A percentile compares a stretch with the other conserved stretches of the same genome.
Conservation (phyloP, 2,329 filamentous ascomycete species). For the Paraphoma chrysanthemicola region DNA sequence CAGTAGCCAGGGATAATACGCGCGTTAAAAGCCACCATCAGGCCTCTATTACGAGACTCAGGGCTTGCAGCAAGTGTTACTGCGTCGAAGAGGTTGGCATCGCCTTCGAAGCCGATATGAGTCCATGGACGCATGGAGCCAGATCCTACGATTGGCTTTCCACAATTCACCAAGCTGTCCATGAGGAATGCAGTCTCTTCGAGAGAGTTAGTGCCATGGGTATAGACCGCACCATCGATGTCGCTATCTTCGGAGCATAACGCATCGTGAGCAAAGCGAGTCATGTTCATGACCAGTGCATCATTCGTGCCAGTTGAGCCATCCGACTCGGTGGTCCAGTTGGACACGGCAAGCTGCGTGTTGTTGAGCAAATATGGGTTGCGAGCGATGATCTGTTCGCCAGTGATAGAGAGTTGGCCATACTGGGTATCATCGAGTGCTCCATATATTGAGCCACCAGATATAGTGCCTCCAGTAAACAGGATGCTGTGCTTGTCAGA, state of each 20-base stretch:
- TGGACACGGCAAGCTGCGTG: constrained; percentile 37
- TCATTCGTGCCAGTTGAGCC: constrained; percentile 37
- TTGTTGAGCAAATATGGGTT: constrained; percentile 37
- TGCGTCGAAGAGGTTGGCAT: constrained; percentile 38
- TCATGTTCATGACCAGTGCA: constrained; percentile 41
- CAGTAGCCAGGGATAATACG: constrained; percentile 36
- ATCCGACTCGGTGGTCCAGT: constrained; percentile 27
- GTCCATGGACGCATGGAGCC: constrained; percentile 37
- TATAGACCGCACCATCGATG: constrained; percentile 36
- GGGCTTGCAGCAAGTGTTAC: constrained; percentile 32
- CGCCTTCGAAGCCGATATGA: constrained; percentile 32
- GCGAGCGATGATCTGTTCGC: constrained; percentile 34
- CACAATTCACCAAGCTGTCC: constrained; percentile 34
- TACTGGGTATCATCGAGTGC: constrained; percentile 40
- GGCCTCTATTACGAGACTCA: constrained; percentile 25
- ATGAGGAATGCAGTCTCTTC: constrained; percentile 39
- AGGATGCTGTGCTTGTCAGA: constrained; percentile 21
- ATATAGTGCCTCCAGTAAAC: constrained; percentile 37
- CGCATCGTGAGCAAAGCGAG: constrained; percentile 33
- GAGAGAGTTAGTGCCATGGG: constrained; percentile 38
- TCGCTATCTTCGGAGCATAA: constrained; percentile 36
- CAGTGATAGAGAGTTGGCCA: constrained; percentile 29
- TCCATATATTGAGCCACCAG: constrained; percentile 33
- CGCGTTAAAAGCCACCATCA: constrained; percentile 38
- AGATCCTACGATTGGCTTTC: constrained; percentile 33